phyloP scores from a whole-genome alignment of 148 eudicot genomes.

The Polygonum aviculare region DNA sequence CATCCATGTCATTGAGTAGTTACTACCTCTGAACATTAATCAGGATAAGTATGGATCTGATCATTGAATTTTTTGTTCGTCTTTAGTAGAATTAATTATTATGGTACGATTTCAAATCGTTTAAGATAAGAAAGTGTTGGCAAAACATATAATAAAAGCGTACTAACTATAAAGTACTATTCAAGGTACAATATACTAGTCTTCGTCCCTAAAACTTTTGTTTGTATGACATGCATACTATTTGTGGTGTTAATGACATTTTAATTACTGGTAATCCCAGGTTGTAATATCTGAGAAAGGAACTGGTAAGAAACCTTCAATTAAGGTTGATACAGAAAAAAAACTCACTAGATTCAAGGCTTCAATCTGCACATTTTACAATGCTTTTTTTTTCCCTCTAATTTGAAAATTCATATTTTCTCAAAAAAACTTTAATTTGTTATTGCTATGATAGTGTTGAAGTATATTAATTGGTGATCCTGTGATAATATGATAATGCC shows the following conservation, averaged over 20 bases:
- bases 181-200: slow-evolving; percentile 47
- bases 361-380: slow-evolving; percentile 49
- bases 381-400: neutral
- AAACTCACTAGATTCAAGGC: slow-evolving; percentile 53
- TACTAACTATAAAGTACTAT: slow-evolving; percentile 63
- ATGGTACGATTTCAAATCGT: no score
- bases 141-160: slow-evolving; percentile 81
- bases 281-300: slow-evolving; percentile 65
- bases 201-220: neutral
- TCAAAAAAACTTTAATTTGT: neutral
- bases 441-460: neutral
- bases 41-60: no score
- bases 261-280: slow-evolving; percentile 23
- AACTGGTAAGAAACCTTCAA: slow-evolving; percentile 22
- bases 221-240: neutral
- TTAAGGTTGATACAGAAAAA: slow-evolving; percentile 36
- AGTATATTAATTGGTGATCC: neutral
- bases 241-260: neutral
- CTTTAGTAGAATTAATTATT: no score
- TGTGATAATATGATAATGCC: neutral
- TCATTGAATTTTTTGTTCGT: no score
- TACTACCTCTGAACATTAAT: no score
- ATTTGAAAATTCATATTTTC: neutral
- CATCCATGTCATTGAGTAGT: no score
- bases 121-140: no score